Evolutionary conservation across 805 yeast genomes (phyloP).

Genomic region (Wickerhamiella kazuoi): DNA sequence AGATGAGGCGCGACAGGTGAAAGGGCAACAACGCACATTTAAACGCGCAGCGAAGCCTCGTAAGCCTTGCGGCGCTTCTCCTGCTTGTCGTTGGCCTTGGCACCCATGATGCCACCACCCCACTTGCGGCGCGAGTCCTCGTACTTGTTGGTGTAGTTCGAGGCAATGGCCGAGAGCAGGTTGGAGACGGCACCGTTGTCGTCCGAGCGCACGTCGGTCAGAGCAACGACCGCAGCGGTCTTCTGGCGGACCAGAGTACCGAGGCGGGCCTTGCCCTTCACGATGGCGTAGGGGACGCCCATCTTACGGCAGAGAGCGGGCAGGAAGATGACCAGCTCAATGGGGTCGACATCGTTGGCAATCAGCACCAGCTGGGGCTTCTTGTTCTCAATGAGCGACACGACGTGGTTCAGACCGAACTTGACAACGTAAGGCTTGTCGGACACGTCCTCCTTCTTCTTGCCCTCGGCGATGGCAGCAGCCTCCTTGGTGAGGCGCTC

Average conservation of each 20-base stretch:
- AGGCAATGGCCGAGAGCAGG: constrained; percentile 79
- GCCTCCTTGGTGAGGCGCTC: constrained; percentile 96
- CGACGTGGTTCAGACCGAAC: constrained; percentile 99
- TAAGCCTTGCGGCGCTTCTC: constrained; percentile 54
- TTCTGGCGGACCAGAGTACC: constrained; percentile 96
- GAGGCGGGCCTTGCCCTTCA: constrained; percentile 96
- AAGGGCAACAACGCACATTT: too few species aligned
- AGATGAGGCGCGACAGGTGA: too few species aligned
- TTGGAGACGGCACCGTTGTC: constrained; percentile 91
- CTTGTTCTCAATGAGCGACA: constrained; percentile 92
- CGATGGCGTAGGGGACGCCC: constrained; percentile 98
- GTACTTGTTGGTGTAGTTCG: constrained; percentile 85
- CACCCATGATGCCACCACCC: constrained; percentile 99
- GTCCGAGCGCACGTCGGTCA: constrained; percentile 86
- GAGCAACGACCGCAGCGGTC: constrained; percentile 93
- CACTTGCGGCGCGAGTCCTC: constrained; percentile 96
- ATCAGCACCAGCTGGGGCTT: constrained; percentile 93
- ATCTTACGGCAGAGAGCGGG: constrained; percentile 98
- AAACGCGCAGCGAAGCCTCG: constrained; percentile 24
- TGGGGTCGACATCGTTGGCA: constrained; percentile 98
- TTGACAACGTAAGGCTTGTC: constrained; percentile 93
- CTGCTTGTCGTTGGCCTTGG: constrained; percentile 73
- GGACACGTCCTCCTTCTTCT: constrained; percentile 90
- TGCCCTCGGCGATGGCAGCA: constrained; percentile 96
- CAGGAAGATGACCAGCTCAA: constrained; percentile 89